Base-by-base conservation (phyloP, 2,329 filamentous ascomycete species). In the Sporothrix schenckii region DNA sequence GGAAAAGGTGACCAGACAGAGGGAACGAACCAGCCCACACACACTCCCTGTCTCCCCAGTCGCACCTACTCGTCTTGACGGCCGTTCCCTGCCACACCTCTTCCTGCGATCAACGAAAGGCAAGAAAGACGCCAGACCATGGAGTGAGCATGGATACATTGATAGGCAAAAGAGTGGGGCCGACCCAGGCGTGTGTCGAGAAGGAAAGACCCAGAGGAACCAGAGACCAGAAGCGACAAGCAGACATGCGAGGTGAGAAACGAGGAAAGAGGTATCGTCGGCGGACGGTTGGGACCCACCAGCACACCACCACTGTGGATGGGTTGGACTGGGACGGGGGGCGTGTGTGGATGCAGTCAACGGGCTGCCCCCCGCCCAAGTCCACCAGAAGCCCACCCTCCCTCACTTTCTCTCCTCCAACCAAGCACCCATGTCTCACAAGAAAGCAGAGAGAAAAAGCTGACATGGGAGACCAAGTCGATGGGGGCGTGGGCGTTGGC, bases 101-200 rank as follows among this genome's bases (percentile, higher is more conserved):
- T 53, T 63, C 52, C 44, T 50, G 66, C 50, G 79, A 80, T 80
- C 80, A 81, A 81, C 79, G 80, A 74, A 73, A 75, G 75, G 75
- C 74, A 75, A 75, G 27, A 30, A 74, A 70, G 50, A 71, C 10
- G 7, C 7, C 39, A 11, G 71, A 70, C 72, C 68, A 69, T 74
- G 72, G 73, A 65, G 24, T 58, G 56, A 24, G 11, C 56, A 61
- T 56, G 53, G 53, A 73, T 61, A 72, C 77, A 77, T 78, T 76
- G 79, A 79, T 78, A 80, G 66, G 52, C 68, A 70, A 78, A 72
- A 75, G 71, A 73, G 75, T 77, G 75, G 76, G 67, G 44, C 53
- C 63, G 30, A 14, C 68, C 50, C 47, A 67, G 27, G 30, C 69
- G 61, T 24, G 53, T 50, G 61, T 21, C 70, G 56, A 70, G 65